A percentile compares a stretch with the other conserved stretches of the same genome.
Evolutionary conservation across 2,329 filamentous ascomycete genomes (phyloP).

Genomic region (Eutypa lata): DNA sequence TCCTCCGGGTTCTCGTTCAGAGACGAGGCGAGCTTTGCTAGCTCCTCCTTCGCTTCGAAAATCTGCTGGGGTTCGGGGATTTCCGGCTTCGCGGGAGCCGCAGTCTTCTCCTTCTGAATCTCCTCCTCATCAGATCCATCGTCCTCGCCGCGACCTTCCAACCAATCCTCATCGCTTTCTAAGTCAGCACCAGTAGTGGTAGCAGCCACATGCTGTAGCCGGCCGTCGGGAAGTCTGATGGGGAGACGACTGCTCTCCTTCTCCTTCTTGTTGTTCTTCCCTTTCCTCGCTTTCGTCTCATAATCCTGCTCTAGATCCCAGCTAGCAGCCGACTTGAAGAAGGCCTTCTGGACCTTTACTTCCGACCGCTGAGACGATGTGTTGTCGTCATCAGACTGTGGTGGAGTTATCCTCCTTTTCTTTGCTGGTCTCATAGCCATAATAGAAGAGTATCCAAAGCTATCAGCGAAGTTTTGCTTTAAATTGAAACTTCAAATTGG

Average conservation of each 20-base stretch:
- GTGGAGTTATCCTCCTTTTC: constrained; percentile 56
- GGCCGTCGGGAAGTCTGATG: constrained; percentile 80
- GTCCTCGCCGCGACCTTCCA: constrained; percentile 58
- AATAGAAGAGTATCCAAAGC: background rate
- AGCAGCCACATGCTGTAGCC: constrained; percentile 58
- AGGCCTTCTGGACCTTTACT: constrained; percentile 54
- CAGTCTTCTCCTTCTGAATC: constrained; percentile 34
- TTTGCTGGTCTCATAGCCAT: constrained; percentile 51
- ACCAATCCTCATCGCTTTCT: constrained; percentile 60
- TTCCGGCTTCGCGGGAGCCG: constrained; percentile 53
- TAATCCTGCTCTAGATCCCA: constrained; percentile 95
- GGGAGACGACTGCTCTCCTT: constrained; percentile 74
- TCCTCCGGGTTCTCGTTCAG: constrained; percentile 95
- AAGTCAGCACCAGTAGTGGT: constrained; percentile 56
- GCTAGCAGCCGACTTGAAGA: constrained; percentile 70
- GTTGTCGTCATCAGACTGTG: constrained; percentile 43
- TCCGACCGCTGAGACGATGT: constrained; percentile 26
- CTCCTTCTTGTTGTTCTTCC: constrained; percentile 70
- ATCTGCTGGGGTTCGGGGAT: constrained; percentile 78
- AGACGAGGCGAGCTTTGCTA: constrained; percentile 75
- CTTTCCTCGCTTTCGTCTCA: constrained; percentile 73
- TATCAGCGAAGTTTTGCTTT: constrained; percentile 6
- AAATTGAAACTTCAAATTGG: constrained; percentile 13
- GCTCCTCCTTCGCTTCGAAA: constrained; percentile 82
- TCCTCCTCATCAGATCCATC: constrained; percentile 50